Percentiles rank a stretch among this genome's conserved stretches.
Conservation (phyloP, 2,329 filamentous ascomycete species). For the Aphanocladium album region DNA sequence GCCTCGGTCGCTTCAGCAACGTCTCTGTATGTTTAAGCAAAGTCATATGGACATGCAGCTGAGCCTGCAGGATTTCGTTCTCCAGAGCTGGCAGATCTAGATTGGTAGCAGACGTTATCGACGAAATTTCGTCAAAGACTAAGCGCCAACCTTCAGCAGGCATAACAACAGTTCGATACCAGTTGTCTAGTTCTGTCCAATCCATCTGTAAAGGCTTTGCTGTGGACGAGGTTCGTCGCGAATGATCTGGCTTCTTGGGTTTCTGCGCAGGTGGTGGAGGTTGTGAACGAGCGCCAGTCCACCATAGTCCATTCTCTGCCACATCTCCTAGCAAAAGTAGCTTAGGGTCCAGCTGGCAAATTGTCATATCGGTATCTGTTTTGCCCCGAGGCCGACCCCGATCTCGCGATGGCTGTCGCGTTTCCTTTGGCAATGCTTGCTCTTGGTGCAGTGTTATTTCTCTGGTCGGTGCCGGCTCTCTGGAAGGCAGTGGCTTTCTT, state of each 20-base stretch:
- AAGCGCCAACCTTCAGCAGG: conserved; percentile 63
- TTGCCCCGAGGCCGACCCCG: conserved; percentile 13
- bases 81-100: conserved; percentile 42
- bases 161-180: conserved; percentile 67
- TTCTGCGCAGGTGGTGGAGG: background rate
- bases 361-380: conserved; percentile 22
- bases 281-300: conserved; percentile 52
- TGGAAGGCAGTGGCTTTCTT: conserved; percentile 22
- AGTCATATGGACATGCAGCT: conserved; percentile 62
- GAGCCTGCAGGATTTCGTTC: conserved; percentile 47
- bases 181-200: conserved; percentile 65
- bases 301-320: conserved; percentile 79
- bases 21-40: conserved; percentile 75
- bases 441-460: conserved; percentile 17
- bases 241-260: background rate
- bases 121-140: conserved; percentile 49
- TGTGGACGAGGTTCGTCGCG: background rate
- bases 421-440: conserved; percentile 25
- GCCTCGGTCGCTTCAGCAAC: conserved; percentile 72
- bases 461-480: conserved; percentile 31
- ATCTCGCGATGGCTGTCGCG: conserved; percentile 29
- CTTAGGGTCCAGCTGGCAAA: conserved; percentile 65
- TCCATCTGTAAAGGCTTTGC: conserved; percentile 61
- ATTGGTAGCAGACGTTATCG: conserved; percentile 25
- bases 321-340: conserved; percentile 68